phyloP scores from a whole-genome alignment of 2,329 filamentous ascomycete species.

The Chaetomium globosum region DNA sequence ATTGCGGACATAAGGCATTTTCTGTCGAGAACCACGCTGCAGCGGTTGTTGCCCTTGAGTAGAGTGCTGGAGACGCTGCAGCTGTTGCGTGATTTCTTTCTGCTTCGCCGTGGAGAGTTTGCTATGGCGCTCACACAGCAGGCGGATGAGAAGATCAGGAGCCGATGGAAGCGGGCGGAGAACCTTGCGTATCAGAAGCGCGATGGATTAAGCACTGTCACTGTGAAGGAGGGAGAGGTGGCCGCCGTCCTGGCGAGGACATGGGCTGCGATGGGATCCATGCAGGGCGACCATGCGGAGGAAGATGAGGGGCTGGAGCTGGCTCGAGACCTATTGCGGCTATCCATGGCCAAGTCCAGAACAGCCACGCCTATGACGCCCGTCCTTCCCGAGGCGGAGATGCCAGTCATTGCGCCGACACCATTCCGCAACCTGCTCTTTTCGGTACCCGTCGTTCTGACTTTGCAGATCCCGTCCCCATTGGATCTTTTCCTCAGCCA shows the following conservation, averaged over 20 bases:
- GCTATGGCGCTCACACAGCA: conserved; percentile 83
- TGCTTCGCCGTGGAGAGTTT: conserved; percentile 88
- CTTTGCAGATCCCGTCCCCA: conserved; percentile 73
- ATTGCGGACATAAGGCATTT: conserved; percentile 77
- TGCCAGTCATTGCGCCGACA: conserved; percentile 48
- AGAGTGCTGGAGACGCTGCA: conserved; percentile 76
- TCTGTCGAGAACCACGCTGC: conserved; percentile 80
- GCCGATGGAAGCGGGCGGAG: conserved; percentile 67
- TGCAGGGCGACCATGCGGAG: conserved; percentile 69
- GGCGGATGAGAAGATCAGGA: conserved; percentile 77
- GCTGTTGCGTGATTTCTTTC: conserved; percentile 81
- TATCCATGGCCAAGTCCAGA: conserved; percentile 62
- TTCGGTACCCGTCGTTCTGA: conserved; percentile 71
- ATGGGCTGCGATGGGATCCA: conserved; percentile 76
- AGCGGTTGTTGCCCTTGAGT: conserved; percentile 75
- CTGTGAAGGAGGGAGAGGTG: conserved; percentile 86
- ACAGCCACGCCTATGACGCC: conserved; percentile 45
- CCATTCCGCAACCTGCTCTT: conserved; percentile 82
- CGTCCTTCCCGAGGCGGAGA: conserved; percentile 40
- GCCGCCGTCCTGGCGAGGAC: conserved; percentile 73
- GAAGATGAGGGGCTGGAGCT: conserved; percentile 84
- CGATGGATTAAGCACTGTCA: conserved; percentile 62
- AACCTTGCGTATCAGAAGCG: conserved; percentile 60
- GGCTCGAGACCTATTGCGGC: conserved; percentile 73
- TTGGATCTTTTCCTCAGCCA: conserved; percentile 83